phyloP scores from a whole-genome alignment of 176 grass and related monocot species.

The Triticum timopheevii region DNA sequence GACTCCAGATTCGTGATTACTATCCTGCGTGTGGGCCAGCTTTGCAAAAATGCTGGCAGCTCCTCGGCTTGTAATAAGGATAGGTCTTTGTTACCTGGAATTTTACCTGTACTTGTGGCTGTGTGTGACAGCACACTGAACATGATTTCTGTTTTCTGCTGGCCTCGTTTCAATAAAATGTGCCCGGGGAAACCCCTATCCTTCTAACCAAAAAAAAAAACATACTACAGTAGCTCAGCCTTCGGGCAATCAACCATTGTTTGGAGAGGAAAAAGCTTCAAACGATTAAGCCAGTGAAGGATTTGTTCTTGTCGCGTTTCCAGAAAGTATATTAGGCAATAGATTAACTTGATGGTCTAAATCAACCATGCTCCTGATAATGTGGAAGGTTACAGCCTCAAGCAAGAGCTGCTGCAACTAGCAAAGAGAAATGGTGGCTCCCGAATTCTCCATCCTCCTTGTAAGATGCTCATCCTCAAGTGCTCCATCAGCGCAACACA shows the following conservation, averaged over 20 bases:
- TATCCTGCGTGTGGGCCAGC: too few relatives aligned
- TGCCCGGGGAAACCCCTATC: too few relatives aligned
- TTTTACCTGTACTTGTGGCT: too few relatives aligned
- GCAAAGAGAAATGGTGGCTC: not conserved
- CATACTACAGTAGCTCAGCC: not conserved
- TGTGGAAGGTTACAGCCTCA: not conserved
- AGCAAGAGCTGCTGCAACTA: constrained; percentile 14
- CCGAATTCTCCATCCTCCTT: not conserved
- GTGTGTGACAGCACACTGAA: too few relatives aligned
- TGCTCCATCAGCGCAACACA: not conserved
- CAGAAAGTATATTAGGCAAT: not conserved
- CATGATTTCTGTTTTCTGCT: too few relatives aligned
- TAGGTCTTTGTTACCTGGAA: too few relatives aligned
- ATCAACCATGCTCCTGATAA: not conserved
- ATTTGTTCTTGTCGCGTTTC: not conserved
- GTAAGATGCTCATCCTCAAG: not conserved
- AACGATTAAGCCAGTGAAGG: not conserved
- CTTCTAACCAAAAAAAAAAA: too few relatives aligned
- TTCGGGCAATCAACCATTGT: not conserved
- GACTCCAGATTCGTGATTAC: too few relatives aligned
- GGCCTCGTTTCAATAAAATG: too few relatives aligned
- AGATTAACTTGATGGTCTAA: not conserved
- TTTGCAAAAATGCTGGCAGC: too few relatives aligned
- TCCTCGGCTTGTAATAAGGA: too few relatives aligned
- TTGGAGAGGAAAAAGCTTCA: too few relatives aligned